Percentiles rank a stretch among this genome's conserved stretches.
These are phyloP conservation scores for Cytospora piceae DNA, from an alignment of 2,329 filamentous ascomycete genomes.

Conservation along the genomic window DNA sequence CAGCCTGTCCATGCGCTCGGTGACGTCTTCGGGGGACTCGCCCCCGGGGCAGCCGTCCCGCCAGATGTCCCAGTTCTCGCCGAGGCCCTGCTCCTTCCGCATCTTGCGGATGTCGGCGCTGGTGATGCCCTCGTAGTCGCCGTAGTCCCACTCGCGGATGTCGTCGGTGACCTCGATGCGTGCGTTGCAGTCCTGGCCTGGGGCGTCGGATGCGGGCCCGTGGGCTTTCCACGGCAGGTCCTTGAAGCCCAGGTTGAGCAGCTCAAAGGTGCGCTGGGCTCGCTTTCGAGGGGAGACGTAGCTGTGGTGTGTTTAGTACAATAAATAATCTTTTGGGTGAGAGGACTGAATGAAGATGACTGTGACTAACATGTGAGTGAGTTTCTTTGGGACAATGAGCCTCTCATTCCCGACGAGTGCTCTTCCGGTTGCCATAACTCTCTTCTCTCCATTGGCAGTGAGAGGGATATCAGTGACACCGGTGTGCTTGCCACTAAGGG, in stretches of 20 bases:
- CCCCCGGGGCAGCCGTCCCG: constrained; percentile 83
- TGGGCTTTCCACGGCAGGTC: constrained; percentile 72
- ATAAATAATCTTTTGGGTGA: constrained; percentile 12
- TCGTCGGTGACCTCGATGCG: constrained; percentile 70
- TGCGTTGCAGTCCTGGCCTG: constrained; percentile 56
- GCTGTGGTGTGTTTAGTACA: constrained; percentile 42
- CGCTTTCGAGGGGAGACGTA: constrained; percentile 87
- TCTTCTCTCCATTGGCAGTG: constrained; percentile 78
- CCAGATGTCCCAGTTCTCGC: constrained; percentile 81
- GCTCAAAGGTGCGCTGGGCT: constrained; percentile 87
- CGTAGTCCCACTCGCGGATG: constrained; percentile 87
- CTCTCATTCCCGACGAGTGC: constrained; percentile 84
- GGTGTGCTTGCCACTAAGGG: constrained; percentile 82
- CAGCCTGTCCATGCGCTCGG: constrained; percentile 71
- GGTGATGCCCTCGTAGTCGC: constrained; percentile 82
- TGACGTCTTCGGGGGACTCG: constrained; percentile 77
- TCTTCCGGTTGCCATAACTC: constrained; percentile 75
- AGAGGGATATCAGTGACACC: constrained; percentile 84
- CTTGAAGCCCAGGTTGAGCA: constrained; percentile 75
- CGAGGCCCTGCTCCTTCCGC: constrained; percentile 60
- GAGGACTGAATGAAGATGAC: background rate
- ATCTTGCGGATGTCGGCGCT: constrained; percentile 66
- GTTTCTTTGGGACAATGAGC: constrained; percentile 79
- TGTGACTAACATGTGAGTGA: constrained; percentile 75
- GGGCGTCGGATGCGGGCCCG: constrained; percentile 42